These are phyloP conservation scores for Candida dajiaensis DNA, from an alignment of 805 yeast genomes.

Conservation along the genomic window DNA sequence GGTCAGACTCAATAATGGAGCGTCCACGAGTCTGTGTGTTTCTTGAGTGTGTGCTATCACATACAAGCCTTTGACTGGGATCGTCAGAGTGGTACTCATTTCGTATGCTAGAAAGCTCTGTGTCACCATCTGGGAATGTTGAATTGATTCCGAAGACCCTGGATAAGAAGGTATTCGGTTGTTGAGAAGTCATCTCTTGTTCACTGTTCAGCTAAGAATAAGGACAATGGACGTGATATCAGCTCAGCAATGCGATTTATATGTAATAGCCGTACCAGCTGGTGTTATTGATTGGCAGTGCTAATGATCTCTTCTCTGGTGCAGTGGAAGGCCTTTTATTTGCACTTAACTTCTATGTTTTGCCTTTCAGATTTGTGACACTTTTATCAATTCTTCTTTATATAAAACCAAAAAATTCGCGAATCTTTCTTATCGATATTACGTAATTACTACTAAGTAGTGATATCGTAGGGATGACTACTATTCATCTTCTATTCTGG, in stretches of 20 bases:
- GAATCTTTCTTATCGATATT: not conserved
- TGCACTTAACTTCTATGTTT: too few species aligned
- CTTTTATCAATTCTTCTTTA: not conserved
- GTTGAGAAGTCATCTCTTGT: constrained; percentile 11
- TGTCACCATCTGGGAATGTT: constrained; percentile 17
- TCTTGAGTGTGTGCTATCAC: not conserved
- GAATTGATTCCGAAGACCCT: constrained; percentile 52
- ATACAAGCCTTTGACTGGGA: constrained; percentile 2
- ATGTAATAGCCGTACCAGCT: too few species aligned
- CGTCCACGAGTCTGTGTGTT: constrained; percentile 7
- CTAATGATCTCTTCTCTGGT: too few species aligned
- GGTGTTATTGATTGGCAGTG: too few species aligned
- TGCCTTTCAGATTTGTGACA: not conserved
- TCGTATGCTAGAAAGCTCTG: constrained; percentile 17
- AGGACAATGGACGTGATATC: too few species aligned
- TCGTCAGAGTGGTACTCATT: constrained; percentile 11
- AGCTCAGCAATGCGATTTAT: too few species aligned
- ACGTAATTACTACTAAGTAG: too few species aligned
- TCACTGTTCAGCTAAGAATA: too few species aligned
- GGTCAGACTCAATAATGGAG: constrained; percentile 22
- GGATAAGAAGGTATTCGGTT: constrained; percentile 50
- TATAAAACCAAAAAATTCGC: not conserved
- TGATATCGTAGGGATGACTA: too few species aligned
- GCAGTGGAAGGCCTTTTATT: too few species aligned
- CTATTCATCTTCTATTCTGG: too few species aligned